A percentile compares a stretch with the other conserved stretches of the same genome.
These are phyloP conservation scores for Delphinella strobiligena DNA, from an alignment of 2,329 filamentous ascomycete genomes.

Conservation along the genomic window DNA sequence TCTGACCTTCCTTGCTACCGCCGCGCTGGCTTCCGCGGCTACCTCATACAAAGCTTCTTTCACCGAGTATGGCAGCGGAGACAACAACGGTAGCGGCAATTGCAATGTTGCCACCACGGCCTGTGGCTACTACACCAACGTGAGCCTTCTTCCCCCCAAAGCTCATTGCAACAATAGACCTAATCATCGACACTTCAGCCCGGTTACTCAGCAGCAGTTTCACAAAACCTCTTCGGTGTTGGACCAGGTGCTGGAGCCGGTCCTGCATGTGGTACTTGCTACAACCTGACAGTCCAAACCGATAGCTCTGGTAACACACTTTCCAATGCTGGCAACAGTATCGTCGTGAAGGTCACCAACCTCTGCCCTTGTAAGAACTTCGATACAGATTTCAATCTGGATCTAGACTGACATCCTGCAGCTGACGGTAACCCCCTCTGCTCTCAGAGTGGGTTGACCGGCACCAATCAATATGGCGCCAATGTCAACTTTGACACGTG, in stretches of 20 bases:
- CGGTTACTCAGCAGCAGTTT: conserved; percentile 26
- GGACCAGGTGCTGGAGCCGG: conserved; percentile 25
- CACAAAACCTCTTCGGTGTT: conserved; percentile 28
- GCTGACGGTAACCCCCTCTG: conserved; percentile 26
- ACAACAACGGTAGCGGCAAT: conserved; percentile 21
- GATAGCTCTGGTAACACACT: conserved; percentile 19
- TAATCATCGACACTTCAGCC: conserved; percentile 7
- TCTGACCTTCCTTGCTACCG: too few relatives aligned
- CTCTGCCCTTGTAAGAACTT: too few relatives aligned
- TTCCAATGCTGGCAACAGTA: conserved; percentile 20
- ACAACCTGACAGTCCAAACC: conserved; percentile 23
- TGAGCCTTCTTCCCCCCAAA: conserved; percentile 5
- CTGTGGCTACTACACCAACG: conserved; percentile 22
- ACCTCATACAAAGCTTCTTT: conserved; percentile 19
- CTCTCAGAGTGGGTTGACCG: conserved; percentile 19
- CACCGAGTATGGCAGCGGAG: conserved; percentile 24
- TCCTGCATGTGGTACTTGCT: conserved; percentile 27
- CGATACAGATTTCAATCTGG: too few relatives aligned
- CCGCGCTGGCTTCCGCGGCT: too few relatives aligned
- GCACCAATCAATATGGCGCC: conserved; percentile 27
- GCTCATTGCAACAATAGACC: neutral
- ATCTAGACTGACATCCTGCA: too few relatives aligned
- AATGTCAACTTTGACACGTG: conserved; percentile 31
- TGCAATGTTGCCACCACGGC: conserved; percentile 26
- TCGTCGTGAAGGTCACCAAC: conserved; percentile 30